Evolutionary conservation across 495 filamentous ascomycete genomes (phyloP), one percentile per base, ranked within the genome.

Genomic region (Lasiosphaeris hirsuta): DNA sequence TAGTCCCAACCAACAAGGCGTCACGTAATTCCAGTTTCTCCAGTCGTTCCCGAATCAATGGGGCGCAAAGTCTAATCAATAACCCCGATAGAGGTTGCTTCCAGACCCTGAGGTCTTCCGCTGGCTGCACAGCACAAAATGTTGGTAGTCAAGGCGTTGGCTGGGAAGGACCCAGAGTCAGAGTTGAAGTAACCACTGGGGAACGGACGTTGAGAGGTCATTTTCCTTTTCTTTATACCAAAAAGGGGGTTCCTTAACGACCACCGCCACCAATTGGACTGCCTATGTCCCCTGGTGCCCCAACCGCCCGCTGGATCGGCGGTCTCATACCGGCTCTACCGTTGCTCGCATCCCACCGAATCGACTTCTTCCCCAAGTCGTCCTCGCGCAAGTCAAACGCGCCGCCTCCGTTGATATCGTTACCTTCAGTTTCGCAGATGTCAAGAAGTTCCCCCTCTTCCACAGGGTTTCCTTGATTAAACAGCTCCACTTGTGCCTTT

Each of bases 361-460:
- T 86, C 40, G 81, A 74, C 35, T 72, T 74, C 30, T 74, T 73
- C 2, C 50, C 62, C 1, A 51, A 34, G 8, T 64, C 74, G 19
- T 72, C 79, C 41, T 83, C 78, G 40, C 80, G 78, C 47, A 87
- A 76, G 19, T 79, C 81, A 68, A 97, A 96, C 41, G 78, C 86
- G 15, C 94, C 94, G 51, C 94, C 94, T 51, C 94, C 94, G 61
- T 97, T 97, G 47, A 87, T 82, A 0, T 76, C 66, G 63, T 89
- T 95, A 56, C 94, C 94, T 67, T 94, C 87, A 1, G 92, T 95
- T 59, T 97, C 92, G 70, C 89, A 93, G 54, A 96, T 90, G 46
- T 90, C 87, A n/a, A 91, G 78, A 69, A 98, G 78, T 60, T 96
- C 92, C 33, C 83, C 75, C 50, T 88, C 75, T 3, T 75, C 75